Evolutionary conservation across 2,329 filamentous ascomycete species (phyloP).

Genomic region (Fusarium scirpi): DNA sequence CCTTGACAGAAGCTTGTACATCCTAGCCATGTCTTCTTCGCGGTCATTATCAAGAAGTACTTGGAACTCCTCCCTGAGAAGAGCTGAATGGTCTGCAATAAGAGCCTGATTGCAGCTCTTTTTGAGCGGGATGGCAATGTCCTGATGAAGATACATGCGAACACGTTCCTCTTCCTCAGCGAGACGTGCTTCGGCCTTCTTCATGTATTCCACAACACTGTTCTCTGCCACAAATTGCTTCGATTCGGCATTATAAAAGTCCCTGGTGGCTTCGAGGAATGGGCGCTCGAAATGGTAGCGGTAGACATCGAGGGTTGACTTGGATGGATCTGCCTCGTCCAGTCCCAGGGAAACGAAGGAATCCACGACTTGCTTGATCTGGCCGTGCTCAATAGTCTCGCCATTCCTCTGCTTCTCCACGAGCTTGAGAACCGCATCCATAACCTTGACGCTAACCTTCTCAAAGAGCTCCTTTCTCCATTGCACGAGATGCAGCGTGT

Average conservation of each 20-base stretch:
- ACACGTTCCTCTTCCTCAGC: slow-evolving; percentile 96
- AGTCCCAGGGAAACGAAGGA: slow-evolving; percentile 95
- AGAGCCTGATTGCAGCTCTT: slow-evolving; percentile 89
- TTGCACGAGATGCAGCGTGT: slow-evolving; percentile 93
- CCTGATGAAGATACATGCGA: slow-evolving; percentile 87
- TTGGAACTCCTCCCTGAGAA: slow-evolving; percentile 97
- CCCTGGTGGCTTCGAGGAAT: slow-evolving; percentile 85
- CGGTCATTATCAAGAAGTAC: slow-evolving; percentile 92
- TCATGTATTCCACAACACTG: slow-evolving; percentile 99
- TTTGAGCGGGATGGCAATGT: slow-evolving; percentile 87
- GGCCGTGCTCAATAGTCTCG: slow-evolving; percentile 95
- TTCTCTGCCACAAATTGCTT: slow-evolving; percentile 96
- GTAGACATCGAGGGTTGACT: slow-evolving; percentile 96
- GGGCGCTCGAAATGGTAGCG: slow-evolving; percentile 91
- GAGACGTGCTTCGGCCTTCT: slow-evolving; percentile 92
- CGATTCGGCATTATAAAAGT: slow-evolving; percentile 92
- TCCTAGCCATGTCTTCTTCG: slow-evolving; percentile 93
- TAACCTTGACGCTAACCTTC: slow-evolving; percentile 86
- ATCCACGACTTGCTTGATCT: slow-evolving; percentile 97
- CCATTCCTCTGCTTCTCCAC: slow-evolving; percentile 98
- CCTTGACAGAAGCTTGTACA: slow-evolving; percentile 91
- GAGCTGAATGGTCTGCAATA: slow-evolving; percentile 85
- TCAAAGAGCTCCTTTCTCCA: slow-evolving; percentile 95
- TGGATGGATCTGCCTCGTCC: slow-evolving; percentile 91
- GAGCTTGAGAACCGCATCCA: slow-evolving; percentile 93